phyloP scores from a whole-genome alignment of 108 stramenopile genomes.

The Schizochytrium sp. region DNA sequence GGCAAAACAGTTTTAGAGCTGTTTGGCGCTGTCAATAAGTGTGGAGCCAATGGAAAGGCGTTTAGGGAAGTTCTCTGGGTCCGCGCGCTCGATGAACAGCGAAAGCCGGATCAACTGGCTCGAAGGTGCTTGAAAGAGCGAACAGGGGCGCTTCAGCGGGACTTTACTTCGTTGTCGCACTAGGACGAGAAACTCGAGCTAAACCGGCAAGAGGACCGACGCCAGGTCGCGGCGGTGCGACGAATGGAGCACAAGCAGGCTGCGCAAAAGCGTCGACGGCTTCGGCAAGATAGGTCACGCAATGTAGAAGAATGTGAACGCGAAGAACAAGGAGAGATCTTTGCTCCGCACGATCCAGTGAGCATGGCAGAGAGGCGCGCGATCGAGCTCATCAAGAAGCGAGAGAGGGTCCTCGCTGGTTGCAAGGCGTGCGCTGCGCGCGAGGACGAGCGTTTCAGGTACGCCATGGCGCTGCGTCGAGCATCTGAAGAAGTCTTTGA shows the following conservation, averaged over 20 bases:
- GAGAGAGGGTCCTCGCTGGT: not conserved
- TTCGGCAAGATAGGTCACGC: not conserved
- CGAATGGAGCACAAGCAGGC: not conserved
- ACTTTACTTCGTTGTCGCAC: no score
- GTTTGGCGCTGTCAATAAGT: no score
- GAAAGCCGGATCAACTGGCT: no score
- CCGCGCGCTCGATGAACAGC: no score
- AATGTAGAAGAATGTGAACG: not conserved
- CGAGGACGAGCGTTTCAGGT: not conserved
- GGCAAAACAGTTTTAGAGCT: no score
- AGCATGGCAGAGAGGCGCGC: not conserved
- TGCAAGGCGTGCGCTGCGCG: not conserved
- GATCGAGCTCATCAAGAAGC: not conserved
- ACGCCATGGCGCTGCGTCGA: not conserved
- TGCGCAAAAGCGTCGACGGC: not conserved
- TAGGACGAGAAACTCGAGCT: no score
- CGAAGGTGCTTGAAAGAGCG: no score
- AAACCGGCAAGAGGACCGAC: no score
- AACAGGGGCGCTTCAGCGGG: no score
- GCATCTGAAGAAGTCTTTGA: not conserved
- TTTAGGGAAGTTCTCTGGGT: no score
- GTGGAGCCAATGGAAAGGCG: no score
- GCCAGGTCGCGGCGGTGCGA: no score
- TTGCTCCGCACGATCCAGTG: not conserved
- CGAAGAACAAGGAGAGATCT: not conserved